Evolutionary conservation across 2,329 filamentous ascomycete genomes (phyloP), one percentile per base, ranked within the genome.

Genomic region (Colletotrichum phormii): DNA sequence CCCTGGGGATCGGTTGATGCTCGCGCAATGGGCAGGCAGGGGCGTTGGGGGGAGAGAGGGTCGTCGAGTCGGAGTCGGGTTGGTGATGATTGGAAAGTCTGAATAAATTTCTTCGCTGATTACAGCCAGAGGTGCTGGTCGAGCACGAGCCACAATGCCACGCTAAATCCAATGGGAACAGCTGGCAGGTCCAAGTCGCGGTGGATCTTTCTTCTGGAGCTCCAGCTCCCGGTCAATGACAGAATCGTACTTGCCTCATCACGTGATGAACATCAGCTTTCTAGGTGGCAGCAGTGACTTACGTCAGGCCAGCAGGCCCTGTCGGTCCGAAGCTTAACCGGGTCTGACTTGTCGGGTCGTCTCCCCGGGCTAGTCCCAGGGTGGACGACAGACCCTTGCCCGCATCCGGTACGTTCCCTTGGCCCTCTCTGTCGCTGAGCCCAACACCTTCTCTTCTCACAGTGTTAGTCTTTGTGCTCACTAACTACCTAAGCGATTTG

Each of bases 51-150:
- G 24, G 53, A 18, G 42, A 22, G 42, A 49, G 59, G 57, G 61
- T 73, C 67, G 71, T 71, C 66, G 71, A 61, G 55, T 73, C 60
- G 66, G 55, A 71, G 62, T 37, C 67, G 60, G 42, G 61, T 42
- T 64, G 58, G 18, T 46, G 66, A 61, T 65, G 67, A 57, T 65
- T 70, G 67, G 26, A 33, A 70, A 61, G 67, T 60, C 67, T 67
- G 67, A 75, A 72, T 77, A 76, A 75, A 75, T 75, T 75, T 75
- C 75, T 75, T 75, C 61, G 69, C 71, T 63, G 73, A 67, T 65
- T 65, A 69, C 73, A 73, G 55, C 42, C 63, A 59, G 49, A 73
- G 53, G 69, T 71, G 46, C 62, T 63, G 70, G 63, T 42, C 29
- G 69, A 68, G 73, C 73, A 74, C 73, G 65, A 74, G 73, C 73